Base-by-base conservation (phyloP, 2,329 filamentous ascomycete species). In the Aspergillus pseudoviridinutans region DNA sequence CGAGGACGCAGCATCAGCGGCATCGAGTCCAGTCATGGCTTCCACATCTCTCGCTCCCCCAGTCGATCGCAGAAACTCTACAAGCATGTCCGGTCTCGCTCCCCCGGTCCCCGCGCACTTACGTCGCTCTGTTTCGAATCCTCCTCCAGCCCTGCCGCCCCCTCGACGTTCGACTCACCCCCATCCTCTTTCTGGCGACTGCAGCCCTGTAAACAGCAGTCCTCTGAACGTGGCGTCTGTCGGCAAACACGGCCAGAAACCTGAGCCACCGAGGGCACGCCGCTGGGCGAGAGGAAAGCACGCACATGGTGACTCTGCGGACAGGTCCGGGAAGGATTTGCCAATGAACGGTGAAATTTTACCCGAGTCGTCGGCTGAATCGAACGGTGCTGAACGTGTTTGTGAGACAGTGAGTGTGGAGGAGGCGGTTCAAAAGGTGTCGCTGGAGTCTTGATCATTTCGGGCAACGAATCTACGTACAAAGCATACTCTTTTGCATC, bases 101-200 rank as follows among this genome's bases (percentile, higher is more conserved):
- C 62, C 61, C 4, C 60, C 70, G 12, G 41, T 64, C 29, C 61
- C 66, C 49, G 57, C 50, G 17, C 67, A 63, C 53, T 51, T 61
- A 22, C 71, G 64, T 41, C 71, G 69, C 49, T 72, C 71, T 24
- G 64, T 65, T 41, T 75, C 70, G 12, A 72, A 71, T 35, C 67
- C 70, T 38, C 73, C 71, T n/a, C 75, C 75, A 1, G 74, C 74
- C n/a, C 61, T 77, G 9, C 75, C 75, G 25, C 75, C 74, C 42
- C 76, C 72, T 28, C 71, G 73, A 50, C 72, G 75, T 53, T 76
- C 75, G 42, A 68, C 67, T 8, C 67, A 70, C 41, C 63, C 69
- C 53, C 65, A 51, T 61, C 63, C 51, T 46, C 55, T 58, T 29
- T 66, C 66, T 7, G 69, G 68, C 53, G 66, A 66, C 27, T 68